Evolutionary conservation across 176 grass and related monocot species (phyloP).

Genomic region (Cenchrus purpureus): DNA sequence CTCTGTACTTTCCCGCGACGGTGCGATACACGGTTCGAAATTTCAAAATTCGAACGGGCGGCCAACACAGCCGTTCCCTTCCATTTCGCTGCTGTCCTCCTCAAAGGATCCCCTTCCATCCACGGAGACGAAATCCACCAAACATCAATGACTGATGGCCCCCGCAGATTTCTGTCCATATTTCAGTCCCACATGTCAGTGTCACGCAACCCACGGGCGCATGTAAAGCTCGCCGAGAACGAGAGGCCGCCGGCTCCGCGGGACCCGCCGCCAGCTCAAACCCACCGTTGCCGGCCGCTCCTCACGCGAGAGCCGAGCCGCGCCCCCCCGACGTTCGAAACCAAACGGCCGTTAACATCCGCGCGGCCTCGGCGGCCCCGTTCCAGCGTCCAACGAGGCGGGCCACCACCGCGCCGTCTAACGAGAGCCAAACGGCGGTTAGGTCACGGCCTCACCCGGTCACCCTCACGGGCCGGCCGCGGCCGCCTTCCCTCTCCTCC

Average conservation of each 20-base stretch:
- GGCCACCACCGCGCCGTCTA: conserved; percentile 1
- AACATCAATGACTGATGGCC: not conserved
- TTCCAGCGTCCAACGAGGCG: not conserved
- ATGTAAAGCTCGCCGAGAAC: not conserved
- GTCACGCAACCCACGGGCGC: not conserved
- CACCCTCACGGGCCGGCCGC: conserved; percentile 5
- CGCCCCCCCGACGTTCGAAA: not conserved
- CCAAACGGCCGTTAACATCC: not conserved
- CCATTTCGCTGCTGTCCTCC: not conserved
- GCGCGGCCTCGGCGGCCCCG: not conserved
- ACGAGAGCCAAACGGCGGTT: conserved; percentile 24
- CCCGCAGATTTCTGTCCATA: not conserved
- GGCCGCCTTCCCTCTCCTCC: not conserved
- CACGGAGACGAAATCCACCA: not conserved
- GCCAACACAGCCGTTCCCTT: not conserved
- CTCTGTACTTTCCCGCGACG: not conserved
- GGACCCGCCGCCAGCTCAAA: not conserved
- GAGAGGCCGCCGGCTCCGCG: not conserved
- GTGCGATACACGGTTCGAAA: not conserved
- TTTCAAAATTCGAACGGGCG: not conserved
- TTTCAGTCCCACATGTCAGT: not conserved
- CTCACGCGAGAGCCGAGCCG: not conserved
- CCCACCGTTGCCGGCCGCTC: not conserved
- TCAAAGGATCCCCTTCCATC: not conserved
- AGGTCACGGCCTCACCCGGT: conserved; percentile 9